These are phyloP conservation scores for Phytophthora cactorum DNA, from an alignment of 352 stramenopile genomes.

Conservation along the genomic window DNA sequence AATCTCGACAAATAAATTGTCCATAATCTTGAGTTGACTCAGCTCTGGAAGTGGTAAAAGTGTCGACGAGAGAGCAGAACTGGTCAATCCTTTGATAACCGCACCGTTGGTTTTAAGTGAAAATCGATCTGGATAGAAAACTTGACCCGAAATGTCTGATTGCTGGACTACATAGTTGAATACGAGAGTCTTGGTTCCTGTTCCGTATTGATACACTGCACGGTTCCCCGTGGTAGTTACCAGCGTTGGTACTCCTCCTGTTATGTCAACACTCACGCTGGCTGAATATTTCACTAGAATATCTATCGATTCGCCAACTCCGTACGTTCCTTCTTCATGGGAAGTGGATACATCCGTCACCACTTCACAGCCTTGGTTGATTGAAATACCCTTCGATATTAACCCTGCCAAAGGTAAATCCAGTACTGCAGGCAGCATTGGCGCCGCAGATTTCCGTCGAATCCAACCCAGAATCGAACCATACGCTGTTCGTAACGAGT, in stretches of 20 bases:
- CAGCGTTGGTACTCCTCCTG: constrained; percentile 46
- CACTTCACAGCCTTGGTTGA: constrained; percentile 52
- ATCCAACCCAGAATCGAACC: constrained; percentile 56
- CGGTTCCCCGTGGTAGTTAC: constrained; percentile 42
- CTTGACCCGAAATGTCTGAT: constrained; percentile 32
- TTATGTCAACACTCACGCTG: constrained; percentile 48
- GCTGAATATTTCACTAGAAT: constrained; percentile 57
- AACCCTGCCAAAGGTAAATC: constrained; percentile 46
- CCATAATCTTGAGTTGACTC: constrained; percentile 27
- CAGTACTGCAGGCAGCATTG: constrained; percentile 50
- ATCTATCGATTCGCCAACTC: constrained; percentile 67
- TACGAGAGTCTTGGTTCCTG: constrained; percentile 39
- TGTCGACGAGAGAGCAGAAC: constrained; percentile 37
- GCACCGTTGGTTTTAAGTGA: constrained; percentile 56
- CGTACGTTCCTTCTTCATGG: constrained; percentile 59
- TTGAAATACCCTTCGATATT: constrained; percentile 60
- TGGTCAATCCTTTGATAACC: constrained; percentile 31
- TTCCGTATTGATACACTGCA: constrained; percentile 55
- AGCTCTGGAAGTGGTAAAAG: constrained; percentile 39
- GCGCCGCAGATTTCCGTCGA: constrained; percentile 40
- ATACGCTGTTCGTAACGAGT: constrained; percentile 49
- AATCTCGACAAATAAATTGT: constrained; percentile 45
- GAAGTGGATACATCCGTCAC: constrained; percentile 44
- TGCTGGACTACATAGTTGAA: constrained; percentile 67
- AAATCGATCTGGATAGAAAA: constrained; percentile 52